A percentile compares a stretch with the other conserved stretches of the same genome.
These are phyloP conservation scores for Kentomonas sorsogonicus DNA, from an alignment of 208 protist species.

Conservation along the genomic window DNA sequence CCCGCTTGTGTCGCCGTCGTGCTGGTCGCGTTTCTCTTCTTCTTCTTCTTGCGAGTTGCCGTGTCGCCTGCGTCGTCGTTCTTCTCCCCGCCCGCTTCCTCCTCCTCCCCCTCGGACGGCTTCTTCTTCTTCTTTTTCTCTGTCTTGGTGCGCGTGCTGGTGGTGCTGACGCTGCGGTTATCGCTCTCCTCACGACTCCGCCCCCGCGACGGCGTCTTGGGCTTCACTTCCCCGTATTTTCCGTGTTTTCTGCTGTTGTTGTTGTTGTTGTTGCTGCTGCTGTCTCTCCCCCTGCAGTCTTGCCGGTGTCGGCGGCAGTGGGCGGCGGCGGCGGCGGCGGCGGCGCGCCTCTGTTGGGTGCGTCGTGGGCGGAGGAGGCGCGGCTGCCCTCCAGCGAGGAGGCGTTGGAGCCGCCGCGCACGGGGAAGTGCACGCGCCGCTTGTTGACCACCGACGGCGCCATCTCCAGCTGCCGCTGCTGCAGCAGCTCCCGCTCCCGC, in stretches of 20 bases:
- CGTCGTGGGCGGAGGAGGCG: background rate
- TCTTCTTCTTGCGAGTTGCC: background rate
- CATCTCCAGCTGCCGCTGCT: no score
- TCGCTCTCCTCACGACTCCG: no score
- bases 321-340: background rate
- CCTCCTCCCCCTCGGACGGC: background rate
- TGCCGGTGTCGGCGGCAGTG: background rate
- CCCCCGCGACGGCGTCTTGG: no score
- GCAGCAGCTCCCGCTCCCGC: no score
- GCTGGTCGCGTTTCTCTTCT: background rate
- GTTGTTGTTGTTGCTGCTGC: background rate
- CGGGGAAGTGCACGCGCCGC: no score
- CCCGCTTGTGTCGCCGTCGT: no score
- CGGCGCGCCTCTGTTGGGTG: background rate
- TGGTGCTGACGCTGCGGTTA: no score
- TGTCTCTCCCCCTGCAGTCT: background rate
- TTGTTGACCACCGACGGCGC: no score
- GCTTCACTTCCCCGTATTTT: no score
- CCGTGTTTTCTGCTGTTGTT: background rate
- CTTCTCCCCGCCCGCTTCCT: background rate
- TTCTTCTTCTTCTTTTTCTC: conserved; percentile 3
- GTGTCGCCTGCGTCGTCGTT: background rate
- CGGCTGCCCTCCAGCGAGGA: background rate
- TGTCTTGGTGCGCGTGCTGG: no score
- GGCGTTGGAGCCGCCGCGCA: no score